Evolutionary conservation across 306 rosid species (phyloP).

Genomic region (Leucaena leucocephala): DNA sequence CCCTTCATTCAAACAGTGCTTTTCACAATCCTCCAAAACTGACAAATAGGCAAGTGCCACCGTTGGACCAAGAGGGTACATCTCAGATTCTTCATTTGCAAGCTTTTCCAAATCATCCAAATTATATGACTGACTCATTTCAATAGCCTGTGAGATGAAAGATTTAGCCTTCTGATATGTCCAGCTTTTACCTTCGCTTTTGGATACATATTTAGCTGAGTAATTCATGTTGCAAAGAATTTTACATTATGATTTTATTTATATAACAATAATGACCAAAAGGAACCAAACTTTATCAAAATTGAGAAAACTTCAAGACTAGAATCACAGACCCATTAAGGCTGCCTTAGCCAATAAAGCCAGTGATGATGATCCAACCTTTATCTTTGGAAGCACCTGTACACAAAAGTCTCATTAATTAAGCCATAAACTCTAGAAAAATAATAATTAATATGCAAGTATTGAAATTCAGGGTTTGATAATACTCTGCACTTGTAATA

Average conservation of each 20-base stretch:
- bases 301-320: slow-evolving; percentile 23
- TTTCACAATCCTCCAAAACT: slow-evolving; percentile 85
- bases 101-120: slow-evolving; percentile 75
- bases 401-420: slow-evolving; percentile 46
- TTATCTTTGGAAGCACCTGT: slow-evolving; percentile 83
- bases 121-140: slow-evolving; percentile 78
- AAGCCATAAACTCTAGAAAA: slow-evolving; percentile 24
- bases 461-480: not conserved
- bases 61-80: slow-evolving; percentile 91
- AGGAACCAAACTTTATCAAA: slow-evolving; percentile 35
- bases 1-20: slow-evolving; percentile 79
- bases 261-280: slow-evolving; percentile 19
- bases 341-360: slow-evolving; percentile 89
- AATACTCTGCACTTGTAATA: not conserved
- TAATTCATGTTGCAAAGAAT: slow-evolving; percentile 38
- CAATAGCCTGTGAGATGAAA: slow-evolving; percentile 78
- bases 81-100: slow-evolving; percentile 74
- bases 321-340: slow-evolving; percentile 75
- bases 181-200: slow-evolving; percentile 88
- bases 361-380: slow-evolving; percentile 83
- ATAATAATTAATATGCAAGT: slow-evolving; percentile 19
- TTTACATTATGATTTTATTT: slow-evolving; percentile 36
- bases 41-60: slow-evolving; percentile 82
- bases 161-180: slow-evolving; percentile 81
- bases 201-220: slow-evolving; percentile 86